Evolutionary conservation across 2,329 filamentous ascomycete genomes (phyloP), one percentile per base, ranked within the genome.

Genomic region (Monosporascus sp.): DNA sequence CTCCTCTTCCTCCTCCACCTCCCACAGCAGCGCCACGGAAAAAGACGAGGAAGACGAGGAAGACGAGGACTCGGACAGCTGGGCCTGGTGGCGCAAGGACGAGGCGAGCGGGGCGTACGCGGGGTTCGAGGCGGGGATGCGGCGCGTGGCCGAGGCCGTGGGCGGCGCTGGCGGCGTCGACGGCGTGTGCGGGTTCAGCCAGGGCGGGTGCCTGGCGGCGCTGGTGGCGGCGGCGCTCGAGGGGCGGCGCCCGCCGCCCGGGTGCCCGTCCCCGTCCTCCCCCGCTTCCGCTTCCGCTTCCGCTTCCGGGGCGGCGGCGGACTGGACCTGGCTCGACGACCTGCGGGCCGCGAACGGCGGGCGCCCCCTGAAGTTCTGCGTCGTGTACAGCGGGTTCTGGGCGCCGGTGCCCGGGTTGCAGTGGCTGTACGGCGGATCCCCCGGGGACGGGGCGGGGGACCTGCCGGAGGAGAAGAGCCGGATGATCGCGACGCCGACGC

Each of bases 61-160:
- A 43, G 61, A 63, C 0, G 76, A 82, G 22, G 71, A 77, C 46
- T 73, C 80, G 20, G 89, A 94, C 64, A 81, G 84, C 3, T 96
- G 86, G 79, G 89, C 83, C 14, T 97, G 93, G 93, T 97, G 76
- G 70, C 78, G 90, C 80, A 82, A 81, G 51, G 83, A 90, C 61
- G 85, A 86, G 41, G 80, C 83, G 11, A 78, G 80, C 1, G 78
- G 76, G 1, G 71, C 80, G 24, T 97, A 96, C 70, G 76, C 80
- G 9, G 82, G 84, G 0, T 71, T 97, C 2, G 82, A 87, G n/a
- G 72, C 81, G 20, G 90, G 90, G 1, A 78, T 97, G 61, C 71
- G 67, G 0, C 66, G 73, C 2, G 71, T 96, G 6, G 88, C 88
- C 0, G 67, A 76, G 5, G 72, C 83, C 0, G 81, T 95, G 24